Base-by-base conservation (phyloP, 2,329 filamentous ascomycete genomes). In the Monosporascus cannonballus region DNA sequence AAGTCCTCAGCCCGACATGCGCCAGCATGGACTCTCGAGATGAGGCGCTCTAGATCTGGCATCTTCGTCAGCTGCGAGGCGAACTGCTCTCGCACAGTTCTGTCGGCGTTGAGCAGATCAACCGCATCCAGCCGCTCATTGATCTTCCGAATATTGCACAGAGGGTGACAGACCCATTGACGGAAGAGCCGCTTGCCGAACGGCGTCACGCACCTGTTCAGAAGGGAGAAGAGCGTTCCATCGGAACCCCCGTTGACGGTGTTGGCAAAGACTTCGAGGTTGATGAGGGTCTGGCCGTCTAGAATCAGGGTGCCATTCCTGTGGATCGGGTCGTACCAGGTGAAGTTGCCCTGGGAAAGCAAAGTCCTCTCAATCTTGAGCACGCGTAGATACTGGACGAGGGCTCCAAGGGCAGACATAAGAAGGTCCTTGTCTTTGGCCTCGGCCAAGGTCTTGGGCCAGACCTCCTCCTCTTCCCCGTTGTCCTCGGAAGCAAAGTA, bases 181-280 rank as follows among this genome's bases (percentile, higher is more conserved):
- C 92, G 87, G 69, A 99, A 91, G 69, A 96, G 84, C 11, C 94
- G 87, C 73, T 99, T 99, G 53, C 94, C 94, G 66, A 99, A 99
- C 0, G 94, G 93, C 3, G 94, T 97, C 56, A 96, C 87, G 67
- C 94, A 99, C 49, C 90, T 85, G 69, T 99, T 97, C 50, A 99
- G 80, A 58, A 99, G 83, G 49, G 81, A 82, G 70, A 97, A 99
- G 1, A 99, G 73, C 0, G 94, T 97, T 6, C 94, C 94, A 39
- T 96, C 88, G 1, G 78, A 68, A 15, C 90, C 85, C 7, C 92
- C 93, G 65, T 96, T 93, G 59, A 88, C 90, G 0, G 87, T 92
- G 70, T 99, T 99, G 61, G 90, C 82, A 61, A 99, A 99, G 5
- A 99, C 83, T 67, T 99, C 94, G n/a, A 99, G 84, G 64, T 99